Percentiles rank a stretch among this genome's conserved stretches.
Conservation (phyloP, 257 asterid genomes). For the Marsdenia floribunda region DNA sequence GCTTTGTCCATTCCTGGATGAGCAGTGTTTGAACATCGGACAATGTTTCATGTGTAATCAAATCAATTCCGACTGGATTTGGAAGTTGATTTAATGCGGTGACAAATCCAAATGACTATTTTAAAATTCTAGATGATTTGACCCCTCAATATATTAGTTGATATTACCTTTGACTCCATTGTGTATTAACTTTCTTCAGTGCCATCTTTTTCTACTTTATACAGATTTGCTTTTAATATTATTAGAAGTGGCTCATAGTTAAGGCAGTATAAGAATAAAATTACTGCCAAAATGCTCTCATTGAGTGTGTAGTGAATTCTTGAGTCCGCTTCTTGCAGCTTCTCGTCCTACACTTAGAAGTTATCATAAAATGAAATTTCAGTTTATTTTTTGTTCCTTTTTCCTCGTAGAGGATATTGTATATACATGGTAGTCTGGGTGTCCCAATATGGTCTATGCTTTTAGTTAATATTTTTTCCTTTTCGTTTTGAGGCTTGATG, state of each 20-base stretch:
- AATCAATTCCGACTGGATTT: not conserved
- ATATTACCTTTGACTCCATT: not conserved
- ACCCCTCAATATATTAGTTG: not conserved
- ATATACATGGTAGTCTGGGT: not conserved
- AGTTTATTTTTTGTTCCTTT: not conserved
- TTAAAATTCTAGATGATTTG: not conserved
- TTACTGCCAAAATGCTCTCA: not conserved
- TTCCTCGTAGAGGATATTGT: not conserved
- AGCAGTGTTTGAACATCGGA: not conserved
- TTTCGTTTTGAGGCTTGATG: not conserved
- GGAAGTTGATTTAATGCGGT: not conserved
- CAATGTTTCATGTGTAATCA: not conserved
- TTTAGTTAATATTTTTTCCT: not conserved
- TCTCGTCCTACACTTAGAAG: not conserved
- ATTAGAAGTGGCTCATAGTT: not conserved
- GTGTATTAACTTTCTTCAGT: too few species aligned
- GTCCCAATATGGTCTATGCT: not conserved
- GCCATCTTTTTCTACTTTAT: not conserved
- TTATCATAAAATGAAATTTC: not conserved
- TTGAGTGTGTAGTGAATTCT: not conserved
- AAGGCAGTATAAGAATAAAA: not conserved
- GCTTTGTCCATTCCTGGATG: not conserved
- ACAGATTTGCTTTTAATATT: not conserved
- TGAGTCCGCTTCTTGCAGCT: not conserved
- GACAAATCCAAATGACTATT: not conserved